These are phyloP conservation scores for Annulohypoxylon maeteangense DNA, from an alignment of 495 filamentous ascomycete species.

Conservation along the genomic window DNA sequence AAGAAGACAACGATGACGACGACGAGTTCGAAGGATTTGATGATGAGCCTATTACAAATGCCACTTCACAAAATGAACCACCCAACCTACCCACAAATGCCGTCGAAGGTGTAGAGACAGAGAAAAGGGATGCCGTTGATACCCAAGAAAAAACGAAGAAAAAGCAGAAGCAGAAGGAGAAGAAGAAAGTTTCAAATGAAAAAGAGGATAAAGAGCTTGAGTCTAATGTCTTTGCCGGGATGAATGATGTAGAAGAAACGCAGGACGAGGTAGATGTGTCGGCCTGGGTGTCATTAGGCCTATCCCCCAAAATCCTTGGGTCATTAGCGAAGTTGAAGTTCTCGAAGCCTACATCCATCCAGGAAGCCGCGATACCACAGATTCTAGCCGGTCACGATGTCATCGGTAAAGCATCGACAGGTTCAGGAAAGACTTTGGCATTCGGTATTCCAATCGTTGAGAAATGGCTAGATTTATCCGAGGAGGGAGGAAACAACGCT, in stretches of 20 bases:
- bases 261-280: conserved; percentile 68
- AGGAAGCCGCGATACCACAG: conserved; percentile 78
- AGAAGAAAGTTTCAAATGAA: conserved; percentile 49
- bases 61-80: not conserved
- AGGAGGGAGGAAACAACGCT: conserved; percentile 52
- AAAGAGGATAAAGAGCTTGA: conserved; percentile 48
- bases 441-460: conserved; percentile 84
- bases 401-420: conserved; percentile 83
- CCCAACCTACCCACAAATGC: conserved; percentile 10
- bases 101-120: conserved; percentile 27
- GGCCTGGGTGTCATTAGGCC: conserved; percentile 75
- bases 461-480: conserved; percentile 61
- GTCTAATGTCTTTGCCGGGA: conserved; percentile 53
- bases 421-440: conserved; percentile 85
- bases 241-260: conserved; percentile 53
- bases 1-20: conserved; percentile 9
- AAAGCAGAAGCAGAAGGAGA: conserved; percentile 59
- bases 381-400: conserved; percentile 79
- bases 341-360: conserved; percentile 80
- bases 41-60: conserved; percentile 45
- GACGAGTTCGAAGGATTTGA: conserved; percentile 68
- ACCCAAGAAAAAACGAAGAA: conserved; percentile 41
- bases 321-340: conserved; percentile 84
- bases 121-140: conserved; percentile 1
- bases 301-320: conserved; percentile 74